Evolutionary conservation across 78 protist species (phyloP).

Genomic region (Salpingoeca rosetta): DNA sequence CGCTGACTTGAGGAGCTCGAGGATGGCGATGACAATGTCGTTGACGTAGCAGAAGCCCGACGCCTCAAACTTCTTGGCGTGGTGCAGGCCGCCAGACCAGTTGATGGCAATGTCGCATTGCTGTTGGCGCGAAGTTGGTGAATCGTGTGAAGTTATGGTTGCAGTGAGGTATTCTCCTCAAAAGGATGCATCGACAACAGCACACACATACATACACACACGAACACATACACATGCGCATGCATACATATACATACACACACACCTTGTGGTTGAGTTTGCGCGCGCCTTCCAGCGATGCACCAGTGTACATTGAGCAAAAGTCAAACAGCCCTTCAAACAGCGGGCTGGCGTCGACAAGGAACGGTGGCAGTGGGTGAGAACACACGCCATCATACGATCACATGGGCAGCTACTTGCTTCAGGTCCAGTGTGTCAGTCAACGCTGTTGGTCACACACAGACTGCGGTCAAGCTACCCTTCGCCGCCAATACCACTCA

Average conservation of each 20-base stretch:
- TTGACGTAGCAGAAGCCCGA: conserved; percentile 97
- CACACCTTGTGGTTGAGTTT: conserved; percentile 43
- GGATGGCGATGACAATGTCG: conserved; percentile 94
- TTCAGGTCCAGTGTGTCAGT: neutral
- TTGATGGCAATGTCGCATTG: conserved; percentile 87
- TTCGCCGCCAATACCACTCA: conserved; percentile 37
- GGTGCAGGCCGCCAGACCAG: conserved; percentile 99
- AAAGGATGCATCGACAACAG: too few species aligned
- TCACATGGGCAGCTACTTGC: neutral
- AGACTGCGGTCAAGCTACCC: conserved; percentile 39
- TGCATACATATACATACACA: neutral
- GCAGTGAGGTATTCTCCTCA: neutral
- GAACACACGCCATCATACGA: neutral
- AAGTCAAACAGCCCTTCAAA: conserved; percentile 92
- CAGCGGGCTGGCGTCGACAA: conserved; percentile 68
- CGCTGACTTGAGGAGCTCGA: conserved; percentile 80
- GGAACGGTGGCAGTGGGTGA: neutral
- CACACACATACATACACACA: too few species aligned
- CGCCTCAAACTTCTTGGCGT: conserved; percentile 93
- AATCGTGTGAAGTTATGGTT: neutral
- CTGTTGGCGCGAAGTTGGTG: neutral
- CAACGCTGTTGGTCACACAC: conserved; percentile 80
- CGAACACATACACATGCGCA: too few species aligned
- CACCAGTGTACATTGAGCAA: conserved; percentile 90
- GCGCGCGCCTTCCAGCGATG: conserved; percentile 75